A percentile compares a stretch with the other conserved stretches of the same genome.
Evolutionary conservation across 2,329 filamentous ascomycete genomes (phyloP).

Genomic region (Aspergillus versicolor): DNA sequence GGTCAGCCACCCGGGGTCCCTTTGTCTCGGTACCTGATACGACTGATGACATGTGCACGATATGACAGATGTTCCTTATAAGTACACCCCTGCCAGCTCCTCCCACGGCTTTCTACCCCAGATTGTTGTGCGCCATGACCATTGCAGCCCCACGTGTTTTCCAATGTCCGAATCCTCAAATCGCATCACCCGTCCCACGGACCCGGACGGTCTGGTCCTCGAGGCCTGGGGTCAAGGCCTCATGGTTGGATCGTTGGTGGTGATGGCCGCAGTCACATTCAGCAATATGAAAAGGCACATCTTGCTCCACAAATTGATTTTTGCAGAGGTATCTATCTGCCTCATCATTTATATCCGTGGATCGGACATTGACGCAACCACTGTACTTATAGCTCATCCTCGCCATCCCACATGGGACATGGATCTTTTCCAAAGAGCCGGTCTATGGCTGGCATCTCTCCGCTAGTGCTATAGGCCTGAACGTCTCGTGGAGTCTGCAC

Average conservation of each 20-base stretch:
- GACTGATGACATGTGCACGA: background rate
- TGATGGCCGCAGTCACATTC: constrained; percentile 51
- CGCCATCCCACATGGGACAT: constrained; percentile 58
- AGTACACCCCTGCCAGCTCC: background rate
- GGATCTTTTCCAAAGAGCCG: constrained; percentile 57
- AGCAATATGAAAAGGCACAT: constrained; percentile 51
- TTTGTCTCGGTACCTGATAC: too few species aligned
- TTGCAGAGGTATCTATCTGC: constrained; percentile 43
- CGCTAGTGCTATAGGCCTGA: constrained; percentile 59
- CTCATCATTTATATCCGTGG: background rate
- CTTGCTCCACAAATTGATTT: constrained; percentile 52
- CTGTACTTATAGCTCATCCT: constrained; percentile 49
- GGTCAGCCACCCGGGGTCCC: background rate
- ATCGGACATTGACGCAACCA: background rate
- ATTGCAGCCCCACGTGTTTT: background rate
- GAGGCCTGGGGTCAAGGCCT: constrained; percentile 52
- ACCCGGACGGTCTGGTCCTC: constrained; percentile 38
- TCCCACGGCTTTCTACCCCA: background rate
- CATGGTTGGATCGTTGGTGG: constrained; percentile 50
- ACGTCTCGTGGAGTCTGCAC: constrained; percentile 62
- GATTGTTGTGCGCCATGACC: constrained; percentile 4
- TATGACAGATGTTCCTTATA: background rate
- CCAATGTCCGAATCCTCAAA: constrained; percentile 7
- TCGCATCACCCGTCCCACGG: constrained; percentile 21
- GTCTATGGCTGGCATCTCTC: constrained; percentile 65